A percentile compares a stretch with the other conserved stretches of the same genome.
phyloP scores from a whole-genome alignment of 2,329 filamentous ascomycete genomes.

The Talaromyces amestolkiae region DNA sequence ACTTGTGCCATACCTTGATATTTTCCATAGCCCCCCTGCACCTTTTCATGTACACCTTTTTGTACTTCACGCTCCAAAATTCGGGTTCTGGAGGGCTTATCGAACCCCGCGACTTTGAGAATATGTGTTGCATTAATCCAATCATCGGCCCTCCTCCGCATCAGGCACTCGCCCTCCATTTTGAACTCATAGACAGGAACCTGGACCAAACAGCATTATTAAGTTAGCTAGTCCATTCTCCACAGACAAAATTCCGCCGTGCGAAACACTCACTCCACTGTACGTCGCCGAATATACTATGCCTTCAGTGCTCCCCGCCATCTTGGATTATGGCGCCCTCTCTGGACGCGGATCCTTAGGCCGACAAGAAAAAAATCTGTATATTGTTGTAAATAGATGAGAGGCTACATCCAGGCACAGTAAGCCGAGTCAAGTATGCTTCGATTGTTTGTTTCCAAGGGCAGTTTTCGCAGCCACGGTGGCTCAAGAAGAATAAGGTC shows the following conservation, averaged over 20 bases:
- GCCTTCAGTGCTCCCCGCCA: conserved; percentile 37
- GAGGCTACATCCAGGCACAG: conserved; percentile 1
- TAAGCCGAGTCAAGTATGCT: conserved; percentile 12
- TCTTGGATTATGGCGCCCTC: conserved; percentile 27
- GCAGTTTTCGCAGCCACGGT: conserved; percentile 27
- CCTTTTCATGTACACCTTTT: conserved; percentile 94
- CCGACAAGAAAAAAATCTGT: conserved; percentile 8
- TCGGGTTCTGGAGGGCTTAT: conserved; percentile 91
- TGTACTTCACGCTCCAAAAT: conserved; percentile 97
- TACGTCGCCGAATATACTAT: conserved; percentile 65
- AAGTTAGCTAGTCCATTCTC: conserved; percentile 17
- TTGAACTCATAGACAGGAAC: conserved; percentile 95
- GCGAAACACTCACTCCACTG: conserved; percentile 53
- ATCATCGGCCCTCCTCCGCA: conserved; percentile 87
- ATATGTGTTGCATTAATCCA: conserved; percentile 99
- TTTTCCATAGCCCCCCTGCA: conserved; percentile 97
- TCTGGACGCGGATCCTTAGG: conserved; percentile 3
- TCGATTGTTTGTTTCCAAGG: conserved; percentile 11
- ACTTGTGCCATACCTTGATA: conserved; percentile 73
- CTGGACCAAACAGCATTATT: conserved; percentile 45
- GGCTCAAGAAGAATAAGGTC: conserved; percentile 30
- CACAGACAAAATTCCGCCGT: background rate
- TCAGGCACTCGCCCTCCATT: conserved; percentile 85
- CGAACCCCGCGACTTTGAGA: conserved; percentile 91
- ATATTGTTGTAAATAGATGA: background rate